Conservation (phyloP, 2,329 filamentous ascomycete genomes). For the Achaetomium macrosporum region DNA sequence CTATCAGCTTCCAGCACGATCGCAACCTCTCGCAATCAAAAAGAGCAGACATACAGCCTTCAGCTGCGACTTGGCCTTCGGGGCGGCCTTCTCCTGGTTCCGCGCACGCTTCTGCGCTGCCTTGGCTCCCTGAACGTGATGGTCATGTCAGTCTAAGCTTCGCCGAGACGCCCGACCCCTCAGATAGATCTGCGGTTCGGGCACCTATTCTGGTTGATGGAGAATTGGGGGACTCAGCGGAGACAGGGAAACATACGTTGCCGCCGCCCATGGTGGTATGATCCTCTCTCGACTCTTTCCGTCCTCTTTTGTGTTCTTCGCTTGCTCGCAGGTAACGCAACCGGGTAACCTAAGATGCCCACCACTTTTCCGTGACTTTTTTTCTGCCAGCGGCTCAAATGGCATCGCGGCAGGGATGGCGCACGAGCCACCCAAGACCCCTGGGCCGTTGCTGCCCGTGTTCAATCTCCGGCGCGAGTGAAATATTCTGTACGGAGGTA, state of each 20-base stretch:
- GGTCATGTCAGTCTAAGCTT: background rate
- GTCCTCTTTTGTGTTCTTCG: background rate
- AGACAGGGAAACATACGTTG: conserved; percentile 27
- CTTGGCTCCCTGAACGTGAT: conserved; percentile 32
- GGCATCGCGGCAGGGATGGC: background rate
- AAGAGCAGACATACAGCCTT: conserved; percentile 48
- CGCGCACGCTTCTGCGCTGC: conserved; percentile 63
- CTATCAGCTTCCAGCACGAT: conserved; percentile 31
- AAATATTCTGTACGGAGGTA: no score
- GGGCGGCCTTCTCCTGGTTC: conserved; percentile 56
- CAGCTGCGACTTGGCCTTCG: conserved; percentile 59
- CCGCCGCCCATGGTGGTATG: conserved; percentile 30
- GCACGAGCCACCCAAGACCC: no score
- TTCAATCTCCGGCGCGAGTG: no score
- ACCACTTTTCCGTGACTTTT: conserved; percentile 5
- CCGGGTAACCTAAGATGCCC: background rate
- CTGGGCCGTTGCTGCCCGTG: no score
- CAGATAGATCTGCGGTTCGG: background rate
- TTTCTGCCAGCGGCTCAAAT: conserved; percentile 14
- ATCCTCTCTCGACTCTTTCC: conserved; percentile 3
- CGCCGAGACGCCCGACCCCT: background rate
- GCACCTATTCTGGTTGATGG: conserved; percentile 6
- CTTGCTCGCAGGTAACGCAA: conserved; percentile 1
- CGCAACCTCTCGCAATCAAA: background rate
- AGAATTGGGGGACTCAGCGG: conserved; percentile 2